Evolutionary conservation across 768 basidiomycete genomes (phyloP).

Genomic region (Phaeotremella skinneri): DNA sequence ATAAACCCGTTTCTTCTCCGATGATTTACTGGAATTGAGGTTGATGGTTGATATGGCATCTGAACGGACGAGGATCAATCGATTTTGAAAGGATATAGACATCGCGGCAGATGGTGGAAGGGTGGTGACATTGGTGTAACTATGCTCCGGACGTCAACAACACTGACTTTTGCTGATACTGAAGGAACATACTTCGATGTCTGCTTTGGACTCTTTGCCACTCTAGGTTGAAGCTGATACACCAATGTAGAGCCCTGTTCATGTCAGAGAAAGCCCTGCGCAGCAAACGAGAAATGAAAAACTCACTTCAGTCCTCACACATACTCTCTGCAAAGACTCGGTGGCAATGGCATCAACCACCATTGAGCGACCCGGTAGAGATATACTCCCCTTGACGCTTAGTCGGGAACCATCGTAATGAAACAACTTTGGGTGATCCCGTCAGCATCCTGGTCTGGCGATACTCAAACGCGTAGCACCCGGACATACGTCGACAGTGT

Average conservation of each 20-base stretch:
- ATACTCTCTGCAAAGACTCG: constrained; percentile 3
- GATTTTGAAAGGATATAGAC: not conserved
- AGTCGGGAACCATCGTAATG: constrained; percentile 21
- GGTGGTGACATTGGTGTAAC: not conserved
- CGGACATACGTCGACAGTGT: constrained; percentile 32
- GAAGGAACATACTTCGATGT: constrained; percentile 1
- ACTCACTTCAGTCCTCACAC: constrained; percentile 14
- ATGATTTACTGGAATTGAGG: not conserved
- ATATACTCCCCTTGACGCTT: constrained; percentile 20
- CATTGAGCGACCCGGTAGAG: not conserved
- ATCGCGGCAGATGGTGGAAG: not conserved
- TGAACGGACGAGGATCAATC: not conserved
- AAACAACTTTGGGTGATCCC: constrained; percentile 25
- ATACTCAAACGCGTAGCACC: not conserved
- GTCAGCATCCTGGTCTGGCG: constrained; percentile 2
- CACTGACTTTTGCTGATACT: too few relatives aligned
- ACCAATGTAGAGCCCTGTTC: not conserved
- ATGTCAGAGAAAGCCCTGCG: not conserved
- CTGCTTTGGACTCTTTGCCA: not conserved
- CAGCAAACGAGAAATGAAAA: not conserved
- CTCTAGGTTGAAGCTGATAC: not conserved
- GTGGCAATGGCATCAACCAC: constrained; percentile 4
- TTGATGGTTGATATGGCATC: not conserved
- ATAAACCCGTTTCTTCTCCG: not conserved
- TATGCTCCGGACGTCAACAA: too few relatives aligned